Evolutionary conservation across 352 stramenopile genomes (phyloP).

Genomic region (Pythium plurisporium): DNA sequence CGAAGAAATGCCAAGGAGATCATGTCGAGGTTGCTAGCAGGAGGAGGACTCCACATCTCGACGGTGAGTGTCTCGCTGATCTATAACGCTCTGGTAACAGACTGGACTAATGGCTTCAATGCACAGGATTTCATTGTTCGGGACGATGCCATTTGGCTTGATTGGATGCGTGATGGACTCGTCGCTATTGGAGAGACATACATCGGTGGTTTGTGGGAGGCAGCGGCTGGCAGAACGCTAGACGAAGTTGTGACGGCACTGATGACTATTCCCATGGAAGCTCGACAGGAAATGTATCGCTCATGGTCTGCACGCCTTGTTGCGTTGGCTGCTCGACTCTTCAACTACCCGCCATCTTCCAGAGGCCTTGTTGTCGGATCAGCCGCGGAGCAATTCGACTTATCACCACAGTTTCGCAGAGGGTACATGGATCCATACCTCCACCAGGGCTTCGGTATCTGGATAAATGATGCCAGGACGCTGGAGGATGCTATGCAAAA

Average conservation of each 20-base stretch:
- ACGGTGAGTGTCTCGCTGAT: slow-evolving; percentile 21
- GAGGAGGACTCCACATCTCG: slow-evolving; percentile 53
- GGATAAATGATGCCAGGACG: slow-evolving; percentile 36
- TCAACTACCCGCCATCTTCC: slow-evolving; percentile 72
- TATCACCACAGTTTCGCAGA: slow-evolving; percentile 60
- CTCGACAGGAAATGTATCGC: slow-evolving; percentile 81
- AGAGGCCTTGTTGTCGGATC: slow-evolving; percentile 62
- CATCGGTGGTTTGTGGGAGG: slow-evolving; percentile 66
- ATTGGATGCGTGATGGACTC: slow-evolving; percentile 85
- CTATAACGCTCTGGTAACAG: neutral
- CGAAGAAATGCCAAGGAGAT: slow-evolving; percentile 62
- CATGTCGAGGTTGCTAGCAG: slow-evolving; percentile 64
- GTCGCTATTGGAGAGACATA: slow-evolving; percentile 82
- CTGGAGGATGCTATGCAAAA: slow-evolving; percentile 63
- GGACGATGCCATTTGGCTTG: slow-evolving; percentile 77
- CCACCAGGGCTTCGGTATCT: slow-evolving; percentile 74
- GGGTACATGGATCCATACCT: slow-evolving; percentile 78
- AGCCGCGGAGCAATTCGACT: slow-evolving; percentile 70
- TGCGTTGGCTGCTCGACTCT: slow-evolving; percentile 62
- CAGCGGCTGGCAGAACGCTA: slow-evolving; percentile 45
- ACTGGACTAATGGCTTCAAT: neutral
- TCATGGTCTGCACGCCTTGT: slow-evolving; percentile 79
- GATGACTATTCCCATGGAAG: slow-evolving; percentile 79
- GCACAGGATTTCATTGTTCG: slow-evolving; percentile 71
- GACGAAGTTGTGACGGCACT: slow-evolving; percentile 71